phyloP scores from a whole-genome alignment of 345 rosid genomes.

The Conringia planisiliqua region DNA sequence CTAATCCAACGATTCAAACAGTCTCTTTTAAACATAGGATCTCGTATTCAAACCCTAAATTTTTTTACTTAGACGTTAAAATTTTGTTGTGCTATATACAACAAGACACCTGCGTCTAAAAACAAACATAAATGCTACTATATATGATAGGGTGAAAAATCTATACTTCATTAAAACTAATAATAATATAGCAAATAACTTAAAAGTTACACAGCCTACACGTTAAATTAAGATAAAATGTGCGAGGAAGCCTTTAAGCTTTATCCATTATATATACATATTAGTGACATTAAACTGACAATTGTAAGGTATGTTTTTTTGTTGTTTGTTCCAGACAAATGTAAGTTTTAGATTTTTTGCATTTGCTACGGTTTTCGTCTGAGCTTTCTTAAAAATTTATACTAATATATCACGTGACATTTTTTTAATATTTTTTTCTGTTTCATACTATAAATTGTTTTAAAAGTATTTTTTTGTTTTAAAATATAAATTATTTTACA shows the following conservation, averaged over 20 bases:
- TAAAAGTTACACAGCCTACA: conserved; percentile 8
- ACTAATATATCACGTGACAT: no score
- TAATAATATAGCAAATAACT: neutral
- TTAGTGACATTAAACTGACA: conserved; percentile 10
- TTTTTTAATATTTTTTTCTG: no score
- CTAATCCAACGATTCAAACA: neutral
- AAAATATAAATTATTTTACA: neutral
- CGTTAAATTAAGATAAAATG: neutral
- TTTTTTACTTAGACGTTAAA: neutral
- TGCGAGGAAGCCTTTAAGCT: neutral
- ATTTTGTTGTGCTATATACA: neutral
- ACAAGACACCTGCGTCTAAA: neutral
- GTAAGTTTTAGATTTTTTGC: neutral
- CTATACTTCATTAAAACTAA: neutral
- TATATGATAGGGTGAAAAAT: neutral
- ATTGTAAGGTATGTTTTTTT: neutral
- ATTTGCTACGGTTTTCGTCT: conserved; percentile 1
- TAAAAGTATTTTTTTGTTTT: no score
- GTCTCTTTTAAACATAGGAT: neutral
- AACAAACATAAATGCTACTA: neutral
- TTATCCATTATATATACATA: conserved; percentile 1
- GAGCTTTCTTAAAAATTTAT: neutral
- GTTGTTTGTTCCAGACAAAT: neutral
- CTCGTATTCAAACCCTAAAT: neutral
- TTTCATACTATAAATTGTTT: no score